Base-by-base conservation (phyloP, 2,329 filamentous ascomycete species). In the Trematosphaeria pertusa region DNA sequence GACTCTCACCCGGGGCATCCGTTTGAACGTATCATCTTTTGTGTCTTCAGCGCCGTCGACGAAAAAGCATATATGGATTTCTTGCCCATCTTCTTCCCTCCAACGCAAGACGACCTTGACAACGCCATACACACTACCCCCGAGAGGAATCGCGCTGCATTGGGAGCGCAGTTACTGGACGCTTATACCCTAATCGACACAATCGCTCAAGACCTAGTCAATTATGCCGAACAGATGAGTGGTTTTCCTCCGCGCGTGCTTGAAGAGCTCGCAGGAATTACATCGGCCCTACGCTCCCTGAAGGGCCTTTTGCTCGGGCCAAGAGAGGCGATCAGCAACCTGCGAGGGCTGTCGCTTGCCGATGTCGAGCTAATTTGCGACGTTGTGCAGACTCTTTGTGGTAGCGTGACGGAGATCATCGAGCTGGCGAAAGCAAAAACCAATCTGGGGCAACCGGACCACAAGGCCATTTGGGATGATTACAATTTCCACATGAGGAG, bases 21-120 rank as follows among this genome's bases (percentile, higher is more conserved):
- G 0, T 62, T 71, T 10, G 57, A 70, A 37, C 54, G 56, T 4
- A 61, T 72, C 8, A 33, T 71, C 10, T 69, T 72, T 26, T 69
- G 66, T 21, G 55, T 65, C 1, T 64, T 58, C 15, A 59, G 38
- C 9, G 50, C 51, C 12, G 26, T 41, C 2, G 66, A 71, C 18
- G 56, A 62, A 26, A 58, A 60, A 31, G 61, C 65, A 1, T 70
- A 69, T 33, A 59, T 55, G 28, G 57, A 68, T 14, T 57, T 63
- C 19, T 41, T 71, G 4, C 64, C 67, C 0, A 57, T 62, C 0
- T 70, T 61, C 48, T 70, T 71, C 14, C 67, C 67, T 9, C 66
- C 66, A 11, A 69, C 63, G 15, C 58, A 67, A 37, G 57, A 53
- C 17, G 65, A 70, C 31, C 24, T 67, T 4, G 65, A 67, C 14